These are phyloP conservation scores for Aspergillus nomiae DNA, from an alignment of 2,329 filamentous ascomycete genomes.

Conservation along the genomic window DNA sequence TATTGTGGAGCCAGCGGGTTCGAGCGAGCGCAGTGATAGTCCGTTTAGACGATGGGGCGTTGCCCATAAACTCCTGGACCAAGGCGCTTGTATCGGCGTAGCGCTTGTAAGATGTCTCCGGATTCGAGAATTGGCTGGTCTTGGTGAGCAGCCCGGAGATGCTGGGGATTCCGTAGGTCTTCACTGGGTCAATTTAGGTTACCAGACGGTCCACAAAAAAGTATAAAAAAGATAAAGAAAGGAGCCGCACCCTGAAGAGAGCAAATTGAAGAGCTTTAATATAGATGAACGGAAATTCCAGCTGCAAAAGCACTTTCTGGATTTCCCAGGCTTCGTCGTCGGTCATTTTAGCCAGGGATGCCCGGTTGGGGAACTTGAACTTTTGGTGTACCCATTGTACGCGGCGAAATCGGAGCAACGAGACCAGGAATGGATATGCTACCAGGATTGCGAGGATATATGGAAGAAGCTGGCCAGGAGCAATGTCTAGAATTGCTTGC, in stretches of 20 bases:
- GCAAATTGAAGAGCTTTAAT: slow-evolving; percentile 59
- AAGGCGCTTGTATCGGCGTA: slow-evolving; percentile 56
- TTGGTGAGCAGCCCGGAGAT: slow-evolving; percentile 54
- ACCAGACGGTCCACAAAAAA: background rate
- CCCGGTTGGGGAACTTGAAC: slow-evolving; percentile 49
- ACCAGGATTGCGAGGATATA: slow-evolving; percentile 25
- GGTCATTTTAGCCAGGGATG: slow-evolving; percentile 56
- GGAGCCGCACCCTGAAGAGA: slow-evolving; percentile 53
- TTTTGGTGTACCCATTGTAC: slow-evolving; percentile 43
- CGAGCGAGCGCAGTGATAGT: slow-evolving; percentile 58
- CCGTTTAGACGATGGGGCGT: slow-evolving; percentile 48
- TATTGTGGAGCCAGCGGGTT: slow-evolving; percentile 64
- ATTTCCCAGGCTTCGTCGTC: slow-evolving; percentile 56
- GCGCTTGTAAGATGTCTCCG: slow-evolving; percentile 54
- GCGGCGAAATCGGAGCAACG: slow-evolving; percentile 33
- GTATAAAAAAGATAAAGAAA: background rate
- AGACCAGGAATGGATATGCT: slow-evolving; percentile 31
- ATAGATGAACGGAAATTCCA: slow-evolving; percentile 60
- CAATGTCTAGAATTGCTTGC: background rate
- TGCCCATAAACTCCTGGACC: slow-evolving; percentile 51
- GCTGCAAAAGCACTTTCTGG: slow-evolving; percentile 45
- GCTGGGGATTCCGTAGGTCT: slow-evolving; percentile 60
- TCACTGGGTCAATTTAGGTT: slow-evolving; percentile 1
- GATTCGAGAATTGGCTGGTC: slow-evolving; percentile 52
- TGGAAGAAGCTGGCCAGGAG: slow-evolving; percentile 22